A percentile compares a stretch with the other conserved stretches of the same genome.
Evolutionary conservation across 1,139 yeast genomes (phyloP).

Genomic region (Yamadazyma aaseri): DNA sequence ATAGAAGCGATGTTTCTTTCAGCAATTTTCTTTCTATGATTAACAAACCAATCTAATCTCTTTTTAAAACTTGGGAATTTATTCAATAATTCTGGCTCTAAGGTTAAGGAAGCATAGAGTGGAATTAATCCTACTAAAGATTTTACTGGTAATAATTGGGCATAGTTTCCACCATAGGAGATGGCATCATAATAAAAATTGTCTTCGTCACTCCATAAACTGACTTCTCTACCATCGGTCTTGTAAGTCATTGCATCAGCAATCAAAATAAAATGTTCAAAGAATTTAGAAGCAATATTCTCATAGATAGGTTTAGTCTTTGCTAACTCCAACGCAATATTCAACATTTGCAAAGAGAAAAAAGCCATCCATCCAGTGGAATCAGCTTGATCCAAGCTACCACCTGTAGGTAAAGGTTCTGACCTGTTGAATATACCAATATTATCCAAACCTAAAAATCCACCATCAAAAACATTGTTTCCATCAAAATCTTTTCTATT

Average conservation of each 20-base stretch:
- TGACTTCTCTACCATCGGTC: constrained; percentile 56
- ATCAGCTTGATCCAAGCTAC: constrained; percentile 90
- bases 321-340: constrained; percentile 86
- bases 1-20: constrained; percentile 88
- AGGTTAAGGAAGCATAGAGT: constrained; percentile 82
- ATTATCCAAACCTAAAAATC: constrained; percentile 90
- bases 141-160: constrained; percentile 79
- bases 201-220: constrained; percentile 90
- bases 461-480: constrained; percentile 91
- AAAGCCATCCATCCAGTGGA: constrained; percentile 99
- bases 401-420: constrained; percentile 94
- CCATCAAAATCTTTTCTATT: constrained; percentile 89
- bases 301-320: constrained; percentile 86
- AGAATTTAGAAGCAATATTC: constrained; percentile 92
- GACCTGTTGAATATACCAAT: constrained; percentile 93
- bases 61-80: constrained; percentile 83
- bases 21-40: constrained; percentile 71
- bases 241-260: constrained; percentile 93
- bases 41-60: constrained; percentile 83
- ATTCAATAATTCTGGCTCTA: constrained; percentile 81
- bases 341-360: constrained; percentile 87
- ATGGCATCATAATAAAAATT: constrained; percentile 92
- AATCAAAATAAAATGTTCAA: constrained; percentile 89
- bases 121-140: constrained; percentile 94
- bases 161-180: constrained; percentile 67